These are phyloP conservation scores for Larix kaempferi DNA, from an alignment of 75 land plant species.

Conservation along the genomic window DNA sequence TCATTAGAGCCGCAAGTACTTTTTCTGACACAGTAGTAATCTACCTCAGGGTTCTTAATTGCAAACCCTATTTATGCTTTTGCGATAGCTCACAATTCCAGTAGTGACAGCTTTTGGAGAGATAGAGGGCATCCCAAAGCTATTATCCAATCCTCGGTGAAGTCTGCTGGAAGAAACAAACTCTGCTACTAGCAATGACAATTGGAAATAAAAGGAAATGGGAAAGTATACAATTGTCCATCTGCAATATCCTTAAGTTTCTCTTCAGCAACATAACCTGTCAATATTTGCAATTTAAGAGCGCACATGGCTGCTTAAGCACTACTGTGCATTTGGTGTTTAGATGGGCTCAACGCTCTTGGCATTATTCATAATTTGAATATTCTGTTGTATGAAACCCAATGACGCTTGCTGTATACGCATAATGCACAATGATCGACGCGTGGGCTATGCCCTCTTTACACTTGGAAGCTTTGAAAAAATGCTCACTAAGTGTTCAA, in stretches of 20 bases:
- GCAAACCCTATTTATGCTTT: constrained; percentile 59
- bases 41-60: constrained; percentile 7
- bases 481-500: too few species aligned
- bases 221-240: too few species aligned
- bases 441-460: constrained; percentile 40
- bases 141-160: constrained; percentile 23
- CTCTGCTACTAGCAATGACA: too few species aligned
- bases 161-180: too few species aligned
- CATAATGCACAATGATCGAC: constrained; percentile 28
- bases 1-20: constrained; percentile 25
- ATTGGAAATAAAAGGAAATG: too few species aligned
- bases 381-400: too few species aligned
- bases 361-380: constrained; percentile 36
- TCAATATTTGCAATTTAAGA: background rate
- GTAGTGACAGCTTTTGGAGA: constrained; percentile 20
- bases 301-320: too few species aligned
- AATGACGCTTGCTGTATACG: too few species aligned
- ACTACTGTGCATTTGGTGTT: too few species aligned
- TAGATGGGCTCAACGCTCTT: too few species aligned
- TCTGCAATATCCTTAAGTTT: constrained; percentile 35
- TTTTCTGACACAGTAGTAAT: constrained; percentile 41
- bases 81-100: constrained; percentile 18
- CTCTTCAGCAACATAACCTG: constrained; percentile 47
- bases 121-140: constrained; percentile 21
- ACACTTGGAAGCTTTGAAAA: too few species aligned